Conservation (phyloP, 495 filamentous ascomycete genomes). For the Talaromyces borbonicus region DNA sequence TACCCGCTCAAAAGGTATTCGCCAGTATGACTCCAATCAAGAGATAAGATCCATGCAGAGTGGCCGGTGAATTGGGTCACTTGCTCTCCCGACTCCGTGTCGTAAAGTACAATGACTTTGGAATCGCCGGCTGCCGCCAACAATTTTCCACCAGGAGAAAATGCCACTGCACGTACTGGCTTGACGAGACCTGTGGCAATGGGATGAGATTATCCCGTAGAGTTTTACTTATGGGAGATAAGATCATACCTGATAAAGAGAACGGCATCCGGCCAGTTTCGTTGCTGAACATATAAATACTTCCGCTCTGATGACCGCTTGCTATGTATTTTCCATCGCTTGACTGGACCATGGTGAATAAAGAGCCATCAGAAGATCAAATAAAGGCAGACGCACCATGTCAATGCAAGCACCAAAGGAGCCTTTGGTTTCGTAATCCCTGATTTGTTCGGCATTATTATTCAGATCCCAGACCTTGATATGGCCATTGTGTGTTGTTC, state of each 20-base stretch:
- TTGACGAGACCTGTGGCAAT: constrained; percentile 60
- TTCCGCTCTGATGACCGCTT: constrained; percentile 85
- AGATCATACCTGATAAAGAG: constrained; percentile 65
- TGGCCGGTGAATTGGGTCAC: constrained; percentile 75
- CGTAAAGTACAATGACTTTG: constrained; percentile 80
- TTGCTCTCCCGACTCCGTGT: constrained; percentile 84
- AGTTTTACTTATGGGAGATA: background rate
- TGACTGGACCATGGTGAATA: constrained; percentile 31
- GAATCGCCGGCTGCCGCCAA: constrained; percentile 92
- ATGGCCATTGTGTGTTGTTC: constrained; percentile 71
- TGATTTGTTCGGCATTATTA: constrained; percentile 46
- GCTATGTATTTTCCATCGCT: constrained; percentile 76
- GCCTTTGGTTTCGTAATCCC: constrained; percentile 81
- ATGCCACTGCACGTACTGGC: constrained; percentile 71
- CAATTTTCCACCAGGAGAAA: constrained; percentile 73
- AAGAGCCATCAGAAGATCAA: constrained; percentile 1
- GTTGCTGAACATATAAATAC: constrained; percentile 92
- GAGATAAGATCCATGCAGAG: constrained; percentile 72
- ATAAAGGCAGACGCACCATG: constrained; percentile 39
- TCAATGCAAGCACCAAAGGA: constrained; percentile 86
- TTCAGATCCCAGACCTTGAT: constrained; percentile 80
- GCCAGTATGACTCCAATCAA: constrained; percentile 91
- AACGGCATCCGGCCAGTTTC: constrained; percentile 76
- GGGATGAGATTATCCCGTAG: background rate
- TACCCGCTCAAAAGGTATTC: constrained; percentile 85